Evolutionary conservation across 177 flowering plant genomes (phyloP), one percentile per base, ranked within the genome.

Genomic region (Vitis hybrid): DNA sequence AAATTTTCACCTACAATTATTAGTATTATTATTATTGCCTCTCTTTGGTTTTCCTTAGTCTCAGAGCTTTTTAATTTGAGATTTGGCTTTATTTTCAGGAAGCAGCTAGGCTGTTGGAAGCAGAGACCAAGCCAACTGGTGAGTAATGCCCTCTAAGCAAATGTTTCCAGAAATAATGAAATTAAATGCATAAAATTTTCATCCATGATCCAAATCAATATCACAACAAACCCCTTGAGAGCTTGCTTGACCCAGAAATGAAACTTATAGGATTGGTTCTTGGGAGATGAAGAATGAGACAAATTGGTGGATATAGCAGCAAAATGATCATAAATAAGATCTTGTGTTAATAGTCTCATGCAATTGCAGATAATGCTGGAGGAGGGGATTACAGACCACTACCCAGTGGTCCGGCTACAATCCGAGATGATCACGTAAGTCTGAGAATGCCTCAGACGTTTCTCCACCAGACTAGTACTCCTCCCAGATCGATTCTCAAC

Each of bases 71-170:
- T 60, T 55, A 74, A 52, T 65, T 6, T 66, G 62, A 27, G 15
- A 13, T 18, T 64, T 52, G 75, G 18, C 19, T 69, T 73, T 63
- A 48, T 11, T 71, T 81, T 66, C 88, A 89, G 93, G 93, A 86
- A 71, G 88, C 88, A 14, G 85, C 76, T 69, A 82, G 65, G 67
- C 70, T 65, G 61, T 57, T 74, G 79, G 86, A 84, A 66, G 70
- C 82, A 21, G 86, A 84, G 30, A 35, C 78, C 27, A 78, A 76
- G 67, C 70, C 58, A 24, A 77, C 21, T 61, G 82, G 86, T 82
- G 30, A 74, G 82, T 79, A 7, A 1, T 21, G 21, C 6, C 48
- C 62, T 62, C n/a, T 67, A 48, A 60, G 61, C n/a, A 59, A 68
- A 56, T 14, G 3, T 46, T 27, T 21, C n/a, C 30, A 4, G 13